These are phyloP conservation scores for Aspergillus panamensis DNA, from an alignment of 495 filamentous ascomycete species.

Conservation along the genomic window DNA sequence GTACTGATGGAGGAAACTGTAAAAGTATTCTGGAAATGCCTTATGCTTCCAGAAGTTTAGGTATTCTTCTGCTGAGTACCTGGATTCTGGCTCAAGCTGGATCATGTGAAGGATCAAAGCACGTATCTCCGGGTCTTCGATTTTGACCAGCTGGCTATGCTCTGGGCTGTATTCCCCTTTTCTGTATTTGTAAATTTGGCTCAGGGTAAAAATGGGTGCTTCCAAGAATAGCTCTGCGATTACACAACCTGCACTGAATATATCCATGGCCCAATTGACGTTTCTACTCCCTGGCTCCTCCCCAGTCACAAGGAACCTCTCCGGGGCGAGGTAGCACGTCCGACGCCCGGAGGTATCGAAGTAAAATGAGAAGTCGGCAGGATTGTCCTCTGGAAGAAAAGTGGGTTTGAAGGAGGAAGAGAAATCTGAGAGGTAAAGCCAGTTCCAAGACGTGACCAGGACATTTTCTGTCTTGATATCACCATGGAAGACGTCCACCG, in stretches of 20 bases:
- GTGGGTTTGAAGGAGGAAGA: constrained; percentile 94
- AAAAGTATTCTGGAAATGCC: constrained; percentile 93
- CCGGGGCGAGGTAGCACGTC: constrained; percentile 96
- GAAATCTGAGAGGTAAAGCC: constrained; percentile 96
- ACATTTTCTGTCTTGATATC: constrained; percentile 99
- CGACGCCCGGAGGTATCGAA: constrained; percentile 90
- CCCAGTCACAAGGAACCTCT: constrained; percentile 75
- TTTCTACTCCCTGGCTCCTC: constrained; percentile 59
- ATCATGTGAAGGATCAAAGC: constrained; percentile 95
- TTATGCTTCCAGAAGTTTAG: constrained; percentile 87
- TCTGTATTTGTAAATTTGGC: constrained; percentile 91
- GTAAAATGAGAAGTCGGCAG: constrained; percentile 94
- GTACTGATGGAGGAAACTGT: constrained; percentile 94
- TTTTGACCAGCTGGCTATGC: constrained; percentile 73
- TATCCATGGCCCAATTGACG: constrained; percentile 95
- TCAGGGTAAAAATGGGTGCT: constrained; percentile 85
- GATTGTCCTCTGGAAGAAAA: constrained; percentile 93
- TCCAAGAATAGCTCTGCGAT: constrained; percentile 98
- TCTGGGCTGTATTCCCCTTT: constrained; percentile 88
- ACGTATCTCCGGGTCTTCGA: constrained; percentile 81
- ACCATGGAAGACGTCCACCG: constrained; percentile 87
- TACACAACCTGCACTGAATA: constrained; percentile 96
- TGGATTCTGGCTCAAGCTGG: constrained; percentile 80
- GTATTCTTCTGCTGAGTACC: constrained; percentile 93
- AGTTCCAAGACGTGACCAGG: constrained; percentile 98